Base-by-base conservation (phyloP, 2,329 filamentous ascomycete genomes). In the Fusarium veterinarium region DNA sequence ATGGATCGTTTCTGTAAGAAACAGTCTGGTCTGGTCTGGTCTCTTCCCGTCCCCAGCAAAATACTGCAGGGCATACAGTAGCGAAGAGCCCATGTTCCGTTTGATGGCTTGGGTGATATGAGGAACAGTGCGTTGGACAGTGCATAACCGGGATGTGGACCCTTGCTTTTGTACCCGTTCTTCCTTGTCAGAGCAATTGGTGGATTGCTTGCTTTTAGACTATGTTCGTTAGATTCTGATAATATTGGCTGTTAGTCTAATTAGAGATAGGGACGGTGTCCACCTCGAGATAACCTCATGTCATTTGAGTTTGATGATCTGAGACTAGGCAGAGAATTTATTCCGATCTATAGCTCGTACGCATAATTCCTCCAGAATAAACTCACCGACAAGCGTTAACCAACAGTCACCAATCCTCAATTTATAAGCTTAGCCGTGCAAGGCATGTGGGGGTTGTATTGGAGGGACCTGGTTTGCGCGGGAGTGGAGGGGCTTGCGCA, bases 401-500 rank as follows among this genome's bases (percentile, higher is more conserved):
- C 49, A 52, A 52, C 55, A 31, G 40, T 55, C 41, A 61, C 55
- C 48, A 59, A 23, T 35, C 23, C 35, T 58, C 44, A 64, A 62
- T 44, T 44, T 67, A 49, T 72, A 60, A 73, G 69, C 60, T 73
- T 72, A 73, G 64, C 60, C 40, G 44, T 20, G 52, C 52, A 41
- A 69, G 58, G 45, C 12, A 56, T 72, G 69, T 71, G 70, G 70
- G 66, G 65, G 23, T 62, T 33, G 52, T 45, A 60, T 49, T 66
- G 33, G 69, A 73, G 53, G 56, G 66, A 59, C 70, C 65, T 67
- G 70, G 70, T 67, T 73, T 59, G 69, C 51, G 61, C 60, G 69
- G 69, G 69, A 72, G 61, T 64, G 69, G 69, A 72, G 53, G 65
- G 49, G 70, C 60, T 71, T 70, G 69, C 60, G 70, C 53, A 73